phyloP scores from a whole-genome alignment of 179 eudicot genomes.

The Heliamphora pulchella region DNA sequence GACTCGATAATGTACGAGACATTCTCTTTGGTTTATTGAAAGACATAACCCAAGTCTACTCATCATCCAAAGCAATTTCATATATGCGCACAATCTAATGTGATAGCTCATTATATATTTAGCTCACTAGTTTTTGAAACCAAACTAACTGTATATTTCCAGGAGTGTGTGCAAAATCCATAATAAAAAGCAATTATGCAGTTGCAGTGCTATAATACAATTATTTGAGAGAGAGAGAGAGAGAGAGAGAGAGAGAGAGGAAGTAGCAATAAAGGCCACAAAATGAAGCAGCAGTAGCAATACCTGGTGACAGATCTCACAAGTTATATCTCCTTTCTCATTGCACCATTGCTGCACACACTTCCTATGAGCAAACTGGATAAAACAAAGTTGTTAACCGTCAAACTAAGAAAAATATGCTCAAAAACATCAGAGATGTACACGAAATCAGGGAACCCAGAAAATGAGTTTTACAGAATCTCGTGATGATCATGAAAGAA shows the following conservation, averaged over 20 bases:
- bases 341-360: slow-evolving; percentile 71
- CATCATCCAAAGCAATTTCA: neutral
- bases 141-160: neutral
- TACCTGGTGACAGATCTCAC: slow-evolving; percentile 76
- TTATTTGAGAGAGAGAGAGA: neutral
- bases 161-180: neutral
- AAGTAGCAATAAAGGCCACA: neutral
- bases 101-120: neutral
- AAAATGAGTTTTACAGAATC: neutral
- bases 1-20: neutral
- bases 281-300: slow-evolving; percentile 6
- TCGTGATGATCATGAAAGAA: neutral
- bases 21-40: neutral
- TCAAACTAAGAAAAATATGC: neutral
- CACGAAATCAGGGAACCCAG: neutral
- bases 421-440: neutral
- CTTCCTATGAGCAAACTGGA: slow-evolving; percentile 74
- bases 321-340: slow-evolving; percentile 62
- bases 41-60: neutral
- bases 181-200: neutral
- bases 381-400: slow-evolving; percentile 14
- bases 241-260: neutral
- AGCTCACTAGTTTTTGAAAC: neutral
- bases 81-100: neutral
- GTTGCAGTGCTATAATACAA: neutral